Evolutionary conservation across 2,329 filamentous ascomycete genomes (phyloP).

Genomic region (Botrytis cinerea): DNA sequence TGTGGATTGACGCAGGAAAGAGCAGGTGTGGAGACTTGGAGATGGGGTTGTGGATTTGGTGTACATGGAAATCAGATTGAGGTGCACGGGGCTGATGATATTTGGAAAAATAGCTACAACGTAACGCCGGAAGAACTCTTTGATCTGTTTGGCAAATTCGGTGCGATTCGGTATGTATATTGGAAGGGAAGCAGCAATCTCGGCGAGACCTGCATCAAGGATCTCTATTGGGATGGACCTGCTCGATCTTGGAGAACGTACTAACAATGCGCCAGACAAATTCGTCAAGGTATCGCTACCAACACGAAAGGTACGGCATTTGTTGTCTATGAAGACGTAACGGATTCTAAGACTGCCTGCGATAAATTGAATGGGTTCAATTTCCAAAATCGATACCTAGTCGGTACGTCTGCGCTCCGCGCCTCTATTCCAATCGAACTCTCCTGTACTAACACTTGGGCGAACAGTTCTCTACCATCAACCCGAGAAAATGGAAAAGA

Average conservation of each 20-base stretch:
- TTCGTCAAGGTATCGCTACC: constrained; percentile 94
- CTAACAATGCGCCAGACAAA: constrained; percentile 65
- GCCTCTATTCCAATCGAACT: constrained; percentile 10
- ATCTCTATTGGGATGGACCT: constrained; percentile 2
- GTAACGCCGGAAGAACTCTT: constrained; percentile 97
- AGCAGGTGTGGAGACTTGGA: constrained; percentile 6
- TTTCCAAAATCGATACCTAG: constrained; percentile 98
- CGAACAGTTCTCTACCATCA: constrained; percentile 70
- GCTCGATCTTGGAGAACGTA: constrained; percentile 17
- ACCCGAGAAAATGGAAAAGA: constrained; percentile 73
- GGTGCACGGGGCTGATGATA: constrained; percentile 54
- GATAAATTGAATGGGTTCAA: constrained; percentile 99
- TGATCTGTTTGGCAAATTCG: constrained; percentile 97
- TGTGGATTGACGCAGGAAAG: constrained; percentile 38
- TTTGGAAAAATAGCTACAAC: constrained; percentile 74
- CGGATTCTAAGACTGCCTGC: constrained; percentile 98
- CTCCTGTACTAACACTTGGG: constrained; percentile 23
- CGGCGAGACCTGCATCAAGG: not conserved
- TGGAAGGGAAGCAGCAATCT: not conserved
- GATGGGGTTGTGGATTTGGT: constrained; percentile 22
- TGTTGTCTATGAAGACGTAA: constrained; percentile 98
- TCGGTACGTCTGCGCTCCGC: constrained; percentile 64
- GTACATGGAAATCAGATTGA: constrained; percentile 46
- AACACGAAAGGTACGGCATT: constrained; percentile 98
- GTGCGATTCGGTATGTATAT: constrained; percentile 80